Evolutionary conservation across 148 eudicot genomes (phyloP).

Genomic region (Vaccinium corymbosum): DNA sequence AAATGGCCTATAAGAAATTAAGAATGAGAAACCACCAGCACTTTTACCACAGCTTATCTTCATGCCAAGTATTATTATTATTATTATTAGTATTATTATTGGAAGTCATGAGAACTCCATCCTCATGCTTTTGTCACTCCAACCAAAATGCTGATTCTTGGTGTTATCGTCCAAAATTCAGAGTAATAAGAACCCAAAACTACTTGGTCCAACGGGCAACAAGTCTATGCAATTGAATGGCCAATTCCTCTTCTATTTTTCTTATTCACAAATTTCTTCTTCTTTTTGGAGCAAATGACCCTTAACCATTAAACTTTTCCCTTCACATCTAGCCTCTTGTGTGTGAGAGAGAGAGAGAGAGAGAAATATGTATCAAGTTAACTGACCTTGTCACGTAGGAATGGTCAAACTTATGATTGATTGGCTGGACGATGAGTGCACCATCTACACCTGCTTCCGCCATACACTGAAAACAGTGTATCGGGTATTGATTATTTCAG

Average conservation of each 20-base stretch:
- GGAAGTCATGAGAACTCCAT: background rate
- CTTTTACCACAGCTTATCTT: background rate
- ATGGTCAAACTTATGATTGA: conserved; percentile 88
- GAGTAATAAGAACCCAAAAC: background rate
- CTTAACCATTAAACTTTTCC: background rate
- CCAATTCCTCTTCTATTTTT: too few relatives aligned
- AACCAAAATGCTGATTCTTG: background rate
- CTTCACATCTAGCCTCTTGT: background rate
- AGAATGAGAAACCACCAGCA: background rate
- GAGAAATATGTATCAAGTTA: background rate
- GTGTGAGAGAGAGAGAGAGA: background rate
- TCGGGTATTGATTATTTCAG: background rate
- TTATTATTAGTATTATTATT: background rate
- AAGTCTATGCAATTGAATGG: background rate
- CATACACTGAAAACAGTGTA: conserved; percentile 53
- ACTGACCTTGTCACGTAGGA: conserved; percentile 82
- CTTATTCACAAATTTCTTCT: background rate
- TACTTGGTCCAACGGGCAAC: background rate
- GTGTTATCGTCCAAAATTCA: background rate
- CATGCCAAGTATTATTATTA: background rate
- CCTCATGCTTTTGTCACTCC: background rate
- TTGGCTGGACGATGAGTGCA: conserved; percentile 90
- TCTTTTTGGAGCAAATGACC: background rate
- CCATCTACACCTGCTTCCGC: conserved; percentile 80
- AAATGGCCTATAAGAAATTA: background rate